Percentiles rank a stretch among this genome's conserved stretches.
phyloP scores from a whole-genome alignment of 495 filamentous ascomycete genomes.

The Pyronema omphalodes region DNA sequence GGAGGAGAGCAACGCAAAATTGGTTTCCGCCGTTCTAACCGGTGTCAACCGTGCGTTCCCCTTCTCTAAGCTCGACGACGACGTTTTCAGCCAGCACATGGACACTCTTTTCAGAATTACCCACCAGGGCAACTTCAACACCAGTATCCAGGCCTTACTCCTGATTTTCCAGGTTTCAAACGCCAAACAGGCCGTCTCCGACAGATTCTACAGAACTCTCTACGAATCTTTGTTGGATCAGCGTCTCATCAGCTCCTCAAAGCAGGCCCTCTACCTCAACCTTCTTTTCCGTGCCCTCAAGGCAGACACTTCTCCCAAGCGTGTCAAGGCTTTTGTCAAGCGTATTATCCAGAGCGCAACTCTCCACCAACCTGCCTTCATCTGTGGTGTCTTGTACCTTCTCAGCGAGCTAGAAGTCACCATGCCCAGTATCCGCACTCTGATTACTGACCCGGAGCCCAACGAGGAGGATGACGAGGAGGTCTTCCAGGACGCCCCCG shows the following conservation, averaged over 20 bases:
- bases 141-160: conserved; percentile 87
- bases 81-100: conserved; percentile 42
- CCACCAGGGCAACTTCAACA: conserved; percentile 97
- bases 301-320: conserved; percentile 64
- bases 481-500: conserved; percentile 48
- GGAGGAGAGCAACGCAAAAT: conserved; percentile 65
- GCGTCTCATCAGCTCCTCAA: conserved; percentile 71
- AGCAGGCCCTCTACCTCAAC: conserved; percentile 88
- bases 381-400: conserved; percentile 74
- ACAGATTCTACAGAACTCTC: conserved; percentile 84
- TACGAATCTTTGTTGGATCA: conserved; percentile 91
- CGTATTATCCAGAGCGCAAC: conserved; percentile 69
- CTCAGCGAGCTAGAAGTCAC: conserved; percentile 59
- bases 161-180: conserved; percentile 81
- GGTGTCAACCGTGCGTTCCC: conserved; percentile 93
- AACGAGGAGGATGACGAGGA: conserved; percentile 45
- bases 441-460: conserved; percentile 57
- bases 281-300: conserved; percentile 74
- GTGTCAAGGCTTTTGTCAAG: conserved; percentile 89
- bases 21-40: conserved; percentile 74
- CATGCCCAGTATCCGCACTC: conserved; percentile 53
- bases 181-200: conserved; percentile 52
- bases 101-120: conserved; percentile 88
- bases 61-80: conserved; percentile 62
- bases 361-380: conserved; percentile 81